phyloP scores from a whole-genome alignment of 495 filamentous ascomycete genomes.

The Lophiotrema nucula region DNA sequence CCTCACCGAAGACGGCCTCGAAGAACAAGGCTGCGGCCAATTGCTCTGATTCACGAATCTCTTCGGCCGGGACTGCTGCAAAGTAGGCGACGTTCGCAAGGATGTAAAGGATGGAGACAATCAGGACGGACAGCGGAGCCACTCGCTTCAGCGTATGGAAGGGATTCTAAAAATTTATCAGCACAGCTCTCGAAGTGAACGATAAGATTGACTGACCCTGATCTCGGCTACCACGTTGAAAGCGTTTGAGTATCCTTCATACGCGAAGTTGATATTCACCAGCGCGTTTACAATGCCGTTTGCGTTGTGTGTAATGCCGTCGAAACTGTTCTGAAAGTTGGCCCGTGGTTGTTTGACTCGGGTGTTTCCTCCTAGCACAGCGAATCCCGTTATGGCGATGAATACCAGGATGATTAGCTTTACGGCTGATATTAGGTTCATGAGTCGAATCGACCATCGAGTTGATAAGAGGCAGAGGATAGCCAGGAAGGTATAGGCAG shows the following conservation, averaged over 20 bases:
- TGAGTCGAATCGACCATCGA: slow-evolving; percentile 6
- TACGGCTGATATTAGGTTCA: slow-evolving; percentile 10
- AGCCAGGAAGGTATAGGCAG: slow-evolving; percentile 8
- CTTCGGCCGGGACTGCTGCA: slow-evolving; percentile 18
- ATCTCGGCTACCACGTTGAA: slow-evolving; percentile 22
- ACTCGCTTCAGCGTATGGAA: slow-evolving; percentile 7
- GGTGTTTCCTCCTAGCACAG: slow-evolving; percentile 12
- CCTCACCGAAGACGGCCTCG: slow-evolving; percentile 21
- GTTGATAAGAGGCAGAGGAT: slow-evolving; percentile 8
- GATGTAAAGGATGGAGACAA: slow-evolving; percentile 22
- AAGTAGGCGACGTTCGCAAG: slow-evolving; percentile 30
- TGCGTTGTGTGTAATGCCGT: slow-evolving; percentile 9
- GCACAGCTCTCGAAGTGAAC: background rate
- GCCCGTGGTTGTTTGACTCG: slow-evolving; percentile 7
- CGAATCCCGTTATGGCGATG: slow-evolving; percentile 17
- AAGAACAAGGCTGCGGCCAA: slow-evolving; percentile 31
- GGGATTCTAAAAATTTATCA: slow-evolving; percentile 1
- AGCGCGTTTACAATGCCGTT: slow-evolving; percentile 19
- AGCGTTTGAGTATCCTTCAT: slow-evolving; percentile 8
- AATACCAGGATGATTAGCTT: slow-evolving; percentile 25
- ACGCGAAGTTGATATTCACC: slow-evolving; percentile 20
- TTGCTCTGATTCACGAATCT: slow-evolving; percentile 14
- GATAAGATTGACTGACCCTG: background rate
- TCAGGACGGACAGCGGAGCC: slow-evolving; percentile 7
- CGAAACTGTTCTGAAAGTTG: slow-evolving; percentile 15